Evolutionary conservation across 768 basidiomycete genomes (phyloP).

Genomic region (Mycena albidolilacea): DNA sequence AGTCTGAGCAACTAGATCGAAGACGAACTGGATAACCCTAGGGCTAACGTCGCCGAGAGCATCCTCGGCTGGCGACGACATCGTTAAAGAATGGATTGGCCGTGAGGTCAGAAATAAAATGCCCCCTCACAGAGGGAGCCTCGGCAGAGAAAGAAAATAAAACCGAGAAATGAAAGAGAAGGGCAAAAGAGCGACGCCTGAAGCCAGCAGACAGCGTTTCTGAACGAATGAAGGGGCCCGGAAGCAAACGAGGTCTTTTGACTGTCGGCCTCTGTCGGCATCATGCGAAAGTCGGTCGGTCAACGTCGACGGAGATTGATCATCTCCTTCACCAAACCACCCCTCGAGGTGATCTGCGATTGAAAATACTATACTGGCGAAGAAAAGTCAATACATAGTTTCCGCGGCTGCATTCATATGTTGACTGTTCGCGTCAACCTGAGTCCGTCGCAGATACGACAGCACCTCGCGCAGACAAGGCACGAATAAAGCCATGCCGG

Average conservation of each 20-base stretch:
- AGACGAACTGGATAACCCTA: background rate
- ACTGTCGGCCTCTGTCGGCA: too few species aligned
- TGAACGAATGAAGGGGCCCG: background rate
- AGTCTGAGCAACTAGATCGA: background rate
- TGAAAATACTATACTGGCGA: too few species aligned
- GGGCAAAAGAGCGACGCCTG: background rate
- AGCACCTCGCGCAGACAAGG: too few species aligned
- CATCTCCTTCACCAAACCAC: too few species aligned
- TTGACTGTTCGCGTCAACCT: too few species aligned
- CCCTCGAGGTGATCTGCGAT: too few species aligned
- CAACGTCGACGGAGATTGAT: too few species aligned
- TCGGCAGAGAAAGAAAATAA: background rate
- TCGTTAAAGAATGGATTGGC: background rate
- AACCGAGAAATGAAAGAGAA: background rate
- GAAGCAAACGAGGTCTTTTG: background rate
- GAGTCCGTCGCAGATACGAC: too few species aligned
- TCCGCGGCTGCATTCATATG: too few species aligned
- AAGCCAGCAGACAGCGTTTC: background rate
- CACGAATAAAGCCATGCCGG: too few species aligned
- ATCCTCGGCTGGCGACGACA: background rate
- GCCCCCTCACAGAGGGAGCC: slow-evolving; percentile 16
- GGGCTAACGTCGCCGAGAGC: background rate
- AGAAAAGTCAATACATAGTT: too few species aligned
- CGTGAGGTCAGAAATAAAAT: background rate
- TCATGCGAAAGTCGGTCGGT: too few species aligned